Percentiles rank a stretch among this genome's conserved stretches.
Conservation (phyloP, 805 yeast genomes). For the Naumovozyma baii region DNA sequence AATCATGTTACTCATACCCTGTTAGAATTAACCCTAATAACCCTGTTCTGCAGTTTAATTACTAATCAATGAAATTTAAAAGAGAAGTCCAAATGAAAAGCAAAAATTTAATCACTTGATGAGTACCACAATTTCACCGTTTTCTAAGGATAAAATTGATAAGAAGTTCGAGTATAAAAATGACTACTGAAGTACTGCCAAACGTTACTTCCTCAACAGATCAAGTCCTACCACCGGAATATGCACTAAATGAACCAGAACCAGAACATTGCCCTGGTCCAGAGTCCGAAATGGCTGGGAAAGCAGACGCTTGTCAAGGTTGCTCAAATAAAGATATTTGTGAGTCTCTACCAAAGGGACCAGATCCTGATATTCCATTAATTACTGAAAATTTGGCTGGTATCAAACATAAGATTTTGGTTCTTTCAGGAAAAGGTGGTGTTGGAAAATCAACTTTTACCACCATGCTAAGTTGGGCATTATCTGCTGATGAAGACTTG, state of each 20-base stretch:
- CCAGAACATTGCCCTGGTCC: constrained; percentile 99
- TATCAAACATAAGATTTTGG: constrained; percentile 74
- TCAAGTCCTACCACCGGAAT: constrained; percentile 19
- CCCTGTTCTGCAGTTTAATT: too few species aligned
- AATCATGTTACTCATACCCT: too few species aligned
- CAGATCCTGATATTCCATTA: constrained; percentile 82
- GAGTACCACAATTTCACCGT: background rate
- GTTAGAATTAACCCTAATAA: too few species aligned
- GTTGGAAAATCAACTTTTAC: constrained; percentile 97
- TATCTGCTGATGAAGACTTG: constrained; percentile 67
- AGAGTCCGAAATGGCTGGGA: constrained; percentile 87
- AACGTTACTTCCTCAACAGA: constrained; percentile 6
- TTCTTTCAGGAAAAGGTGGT: constrained; percentile 81
- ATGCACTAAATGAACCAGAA: constrained; percentile 51
- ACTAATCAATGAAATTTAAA: too few species aligned
- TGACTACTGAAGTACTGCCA: constrained; percentile 7
- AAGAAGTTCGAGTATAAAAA: background rate
- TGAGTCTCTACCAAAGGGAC: constrained; percentile 81
- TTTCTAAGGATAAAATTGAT: too few species aligned
- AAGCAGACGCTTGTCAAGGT: constrained; percentile 86
- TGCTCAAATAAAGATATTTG: constrained; percentile 92
- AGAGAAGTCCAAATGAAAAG: background rate
- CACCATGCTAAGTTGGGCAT: constrained; percentile 92
- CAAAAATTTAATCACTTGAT: background rate
- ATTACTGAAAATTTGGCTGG: constrained; percentile 59